Evolutionary conservation across 192 early-diverging fungal species (phyloP).

Genomic region (Backusella luteola): DNA sequence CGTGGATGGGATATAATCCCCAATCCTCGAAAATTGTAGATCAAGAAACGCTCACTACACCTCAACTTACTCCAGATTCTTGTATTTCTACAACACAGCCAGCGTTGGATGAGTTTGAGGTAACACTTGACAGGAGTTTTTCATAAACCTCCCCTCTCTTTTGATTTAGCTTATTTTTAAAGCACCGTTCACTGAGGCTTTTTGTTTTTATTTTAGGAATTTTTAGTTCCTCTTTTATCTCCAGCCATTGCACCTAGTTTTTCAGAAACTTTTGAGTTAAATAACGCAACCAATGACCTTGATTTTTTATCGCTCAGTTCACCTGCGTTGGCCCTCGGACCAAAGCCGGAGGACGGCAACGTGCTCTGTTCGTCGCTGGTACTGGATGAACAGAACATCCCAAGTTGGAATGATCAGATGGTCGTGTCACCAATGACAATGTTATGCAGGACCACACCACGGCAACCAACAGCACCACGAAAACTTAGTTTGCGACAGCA

Average conservation of each 20-base stretch:
- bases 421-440: neutral
- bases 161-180: constrained; percentile 1
- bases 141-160: neutral
- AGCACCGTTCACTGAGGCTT: neutral
- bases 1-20: neutral
- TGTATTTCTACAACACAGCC: neutral
- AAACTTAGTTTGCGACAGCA: neutral
- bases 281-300: neutral
- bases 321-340: neutral
- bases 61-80: neutral
- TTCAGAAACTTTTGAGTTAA: neutral
- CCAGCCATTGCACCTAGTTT: neutral
- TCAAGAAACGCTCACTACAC: neutral
- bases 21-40: neutral
- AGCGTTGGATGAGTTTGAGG: neutral
- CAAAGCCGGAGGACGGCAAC: neutral
- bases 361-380: neutral
- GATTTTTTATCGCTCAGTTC: neutral
- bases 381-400: neutral
- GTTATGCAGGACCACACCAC: neutral
- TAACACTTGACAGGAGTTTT: neutral
- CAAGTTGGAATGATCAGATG: neutral
- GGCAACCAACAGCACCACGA: neutral
- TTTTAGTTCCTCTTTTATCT: constrained; percentile 2
- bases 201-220: neutral